These are phyloP conservation scores for Rhizopogon salebrosus DNA, from an alignment of 768 basidiomycete species.

Conservation along the genomic window DNA sequence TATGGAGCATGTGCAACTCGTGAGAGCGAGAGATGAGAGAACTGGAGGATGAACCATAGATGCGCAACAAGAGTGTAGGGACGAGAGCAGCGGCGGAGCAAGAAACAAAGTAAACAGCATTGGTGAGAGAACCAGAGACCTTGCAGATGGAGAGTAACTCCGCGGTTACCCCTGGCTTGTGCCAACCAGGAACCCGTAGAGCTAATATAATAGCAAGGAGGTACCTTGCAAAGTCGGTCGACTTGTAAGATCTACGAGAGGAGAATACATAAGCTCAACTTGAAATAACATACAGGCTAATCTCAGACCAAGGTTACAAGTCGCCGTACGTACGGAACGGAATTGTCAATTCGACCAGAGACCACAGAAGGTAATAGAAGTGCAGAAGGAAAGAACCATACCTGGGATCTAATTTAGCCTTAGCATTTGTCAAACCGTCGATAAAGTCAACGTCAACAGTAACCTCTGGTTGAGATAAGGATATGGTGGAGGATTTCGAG, in stretches of 20 bases:
- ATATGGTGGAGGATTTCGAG: conserved; percentile 27
- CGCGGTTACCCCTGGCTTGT: conserved; percentile 37
- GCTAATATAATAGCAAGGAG: conserved; percentile 51
- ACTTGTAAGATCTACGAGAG: conserved; percentile 57
- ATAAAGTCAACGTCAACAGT: conserved; percentile 41
- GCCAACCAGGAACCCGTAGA: conserved; percentile 60
- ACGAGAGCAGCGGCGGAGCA: conserved; percentile 45
- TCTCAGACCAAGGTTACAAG: conserved; percentile 33
- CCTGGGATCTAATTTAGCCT: conserved; percentile 60
- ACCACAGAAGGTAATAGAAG: conserved; percentile 25
- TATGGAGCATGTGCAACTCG: conserved; percentile 85
- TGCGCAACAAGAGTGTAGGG: conserved; percentile 77
- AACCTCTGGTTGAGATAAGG: conserved; percentile 30
- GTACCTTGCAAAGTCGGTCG: conserved; percentile 45
- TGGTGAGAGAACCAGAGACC: conserved; percentile 90
- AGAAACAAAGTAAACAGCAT: conserved; percentile 95
- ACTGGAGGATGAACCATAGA: conserved; percentile 87
- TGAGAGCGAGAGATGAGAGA: conserved; percentile 81
- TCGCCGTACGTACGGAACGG: conserved; percentile 25
- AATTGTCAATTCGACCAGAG: conserved; percentile 30
- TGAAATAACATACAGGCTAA: conserved; percentile 13
- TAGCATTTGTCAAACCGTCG: conserved; percentile 58
- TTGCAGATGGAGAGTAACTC: conserved; percentile 60
- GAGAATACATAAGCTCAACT: conserved; percentile 13
- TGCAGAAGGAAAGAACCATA: conserved; percentile 38